phyloP scores from a whole-genome alignment of 352 stramenopile genomes.

The Phytophthora cactorum region DNA sequence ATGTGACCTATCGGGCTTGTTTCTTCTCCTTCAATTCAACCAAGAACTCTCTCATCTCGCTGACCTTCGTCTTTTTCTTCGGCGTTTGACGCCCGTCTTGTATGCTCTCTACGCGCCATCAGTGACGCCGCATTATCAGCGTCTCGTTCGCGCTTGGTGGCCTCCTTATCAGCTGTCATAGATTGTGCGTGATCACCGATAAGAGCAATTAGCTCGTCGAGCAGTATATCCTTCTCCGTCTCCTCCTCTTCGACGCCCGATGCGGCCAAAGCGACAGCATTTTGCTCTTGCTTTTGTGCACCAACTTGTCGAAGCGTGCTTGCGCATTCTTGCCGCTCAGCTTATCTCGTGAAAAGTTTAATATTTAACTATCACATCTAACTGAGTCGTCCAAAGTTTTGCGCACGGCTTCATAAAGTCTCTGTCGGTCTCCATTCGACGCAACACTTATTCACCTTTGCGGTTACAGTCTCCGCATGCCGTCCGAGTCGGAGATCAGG shows the following conservation, averaged over 20 bases:
- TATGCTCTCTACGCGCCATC: not conserved
- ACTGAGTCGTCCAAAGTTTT: too few species aligned
- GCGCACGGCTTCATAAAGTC: too few species aligned
- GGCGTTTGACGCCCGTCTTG: not conserved
- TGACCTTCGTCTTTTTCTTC: not conserved
- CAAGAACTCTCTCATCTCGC: not conserved
- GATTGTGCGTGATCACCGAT: constrained; percentile 3
- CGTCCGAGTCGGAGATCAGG: too few species aligned
- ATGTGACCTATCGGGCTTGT: not conserved
- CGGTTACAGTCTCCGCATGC: too few species aligned
- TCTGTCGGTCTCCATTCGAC: too few species aligned
- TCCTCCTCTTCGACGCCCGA: constrained; percentile 8
- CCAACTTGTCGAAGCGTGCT: constrained; percentile 15
- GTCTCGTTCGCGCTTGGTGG: not conserved
- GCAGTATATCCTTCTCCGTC: constrained; percentile 12
- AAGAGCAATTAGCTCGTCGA: constrained; percentile 16
- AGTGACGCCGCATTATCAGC: not conserved
- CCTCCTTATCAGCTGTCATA: not conserved
- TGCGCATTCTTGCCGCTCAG: too few species aligned
- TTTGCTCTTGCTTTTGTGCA: constrained; percentile 9
- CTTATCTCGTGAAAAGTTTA: too few species aligned
- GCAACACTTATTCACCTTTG: too few species aligned
- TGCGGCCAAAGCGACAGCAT: constrained; percentile 1
- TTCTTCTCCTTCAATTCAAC: constrained; percentile 1
- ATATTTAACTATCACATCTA: too few species aligned